Conservation (phyloP, 2,329 filamentous ascomycete genomes). For the Colletotrichum camelliae region DNA sequence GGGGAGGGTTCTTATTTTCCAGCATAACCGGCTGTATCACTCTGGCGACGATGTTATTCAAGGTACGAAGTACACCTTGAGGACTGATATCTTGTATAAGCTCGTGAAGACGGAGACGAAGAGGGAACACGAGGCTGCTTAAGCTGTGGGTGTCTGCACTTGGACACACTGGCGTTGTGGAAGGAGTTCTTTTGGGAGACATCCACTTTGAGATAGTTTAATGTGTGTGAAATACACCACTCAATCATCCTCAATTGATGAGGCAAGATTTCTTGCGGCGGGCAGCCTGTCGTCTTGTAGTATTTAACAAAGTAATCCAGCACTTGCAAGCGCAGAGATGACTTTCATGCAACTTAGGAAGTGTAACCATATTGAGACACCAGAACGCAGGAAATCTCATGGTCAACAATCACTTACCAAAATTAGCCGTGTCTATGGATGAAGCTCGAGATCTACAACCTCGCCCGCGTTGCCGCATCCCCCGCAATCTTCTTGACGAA, state of each 20-base stretch:
- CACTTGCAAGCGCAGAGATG: not conserved
- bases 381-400: rapidly evolving
- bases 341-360: rapidly evolving
- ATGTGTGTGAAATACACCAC: not conserved
- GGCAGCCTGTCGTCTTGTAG: not conserved
- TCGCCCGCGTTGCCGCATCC: not conserved
- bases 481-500: conserved; percentile 20
- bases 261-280: too few species aligned
- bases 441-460: not conserved
- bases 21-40: conserved; percentile 57
- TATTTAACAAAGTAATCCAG: rapidly evolving
- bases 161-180: not conserved
- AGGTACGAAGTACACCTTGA: conserved; percentile 62
- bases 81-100: conserved; percentile 59
- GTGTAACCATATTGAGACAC: too few species aligned
- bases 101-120: not conserved
- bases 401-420: rapidly evolving
- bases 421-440: not conserved
- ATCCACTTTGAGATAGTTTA: not conserved
- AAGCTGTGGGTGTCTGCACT: not conserved
- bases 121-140: not conserved
- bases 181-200: rapidly evolving
- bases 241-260: not conserved
- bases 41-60: conserved; percentile 56
- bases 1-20: conserved; percentile 65